A percentile compares a stretch with the other conserved stretches of the same genome.
phyloP scores from a whole-genome alignment of 106 monocot species.

The Ottelia alismoides region DNA sequence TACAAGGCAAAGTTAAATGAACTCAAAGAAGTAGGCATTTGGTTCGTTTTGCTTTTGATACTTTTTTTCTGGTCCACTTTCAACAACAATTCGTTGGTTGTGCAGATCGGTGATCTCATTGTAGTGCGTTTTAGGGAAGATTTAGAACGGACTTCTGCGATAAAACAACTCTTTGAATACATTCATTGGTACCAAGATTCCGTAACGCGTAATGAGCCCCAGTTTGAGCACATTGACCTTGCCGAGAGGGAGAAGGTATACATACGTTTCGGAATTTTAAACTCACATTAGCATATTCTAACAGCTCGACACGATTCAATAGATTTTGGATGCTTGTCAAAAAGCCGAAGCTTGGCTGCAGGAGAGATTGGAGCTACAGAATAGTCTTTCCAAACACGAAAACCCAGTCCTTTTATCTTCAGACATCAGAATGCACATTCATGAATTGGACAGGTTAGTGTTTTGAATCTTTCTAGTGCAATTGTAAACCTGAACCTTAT shows the following conservation, averaged over 20 bases:
- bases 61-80: no score
- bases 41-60: background rate
- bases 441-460: slow-evolving; percentile 78
- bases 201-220: slow-evolving; percentile 53
- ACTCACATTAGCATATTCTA: no score
- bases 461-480: no score
- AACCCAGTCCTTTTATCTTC: slow-evolving; percentile 35
- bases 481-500: no score
- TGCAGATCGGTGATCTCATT: slow-evolving; percentile 75
- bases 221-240: slow-evolving; percentile 83
- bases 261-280: no score
- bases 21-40: slow-evolving; percentile 32
- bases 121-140: slow-evolving; percentile 65
- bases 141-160: slow-evolving; percentile 40
- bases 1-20: slow-evolving; percentile 81
- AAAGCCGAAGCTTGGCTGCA: slow-evolving; percentile 64
- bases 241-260: slow-evolving; percentile 89
- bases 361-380: slow-evolving; percentile 67
- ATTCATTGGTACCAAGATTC: slow-evolving; percentile 62
- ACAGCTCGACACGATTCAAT: no score
- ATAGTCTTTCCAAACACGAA: slow-evolving; percentile 52
- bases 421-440: slow-evolving; percentile 59
- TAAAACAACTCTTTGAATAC: slow-evolving; percentile 48
- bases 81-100: background rate
- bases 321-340: slow-evolving; percentile 56